Base-by-base conservation (phyloP, 1,284 basidiomycete species). In the Ustilago cynodontis region DNA sequence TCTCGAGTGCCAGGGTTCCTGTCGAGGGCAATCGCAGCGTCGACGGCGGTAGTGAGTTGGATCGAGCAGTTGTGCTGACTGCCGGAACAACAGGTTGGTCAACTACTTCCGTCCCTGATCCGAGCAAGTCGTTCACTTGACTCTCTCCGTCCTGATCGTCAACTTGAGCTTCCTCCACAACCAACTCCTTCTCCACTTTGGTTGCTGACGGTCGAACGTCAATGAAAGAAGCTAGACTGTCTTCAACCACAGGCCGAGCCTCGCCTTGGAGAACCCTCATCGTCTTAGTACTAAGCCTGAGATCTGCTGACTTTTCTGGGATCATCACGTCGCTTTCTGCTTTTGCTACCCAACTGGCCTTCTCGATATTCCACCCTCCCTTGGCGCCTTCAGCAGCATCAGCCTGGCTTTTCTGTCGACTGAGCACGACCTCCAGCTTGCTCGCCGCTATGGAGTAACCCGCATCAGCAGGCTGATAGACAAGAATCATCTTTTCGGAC, bases 271-370 rank as follows among this genome's bases (percentile, higher is more conserved):
- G 10, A 10, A 33, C 26, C 0, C 26, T 20, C 1, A 28, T 0
- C 0, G 41, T 49, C 20, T 53, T 72, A 11, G 70, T 61, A 54
- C 52, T 49, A 8, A 72, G 61, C 37, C 70, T 51, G 47, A 72
- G 20, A 72, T 72, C 70, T 13, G 59, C 56, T 16, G 64, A 54
- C 47, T 60, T 66, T 7, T 72, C 70, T 1, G 70, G 70, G 2
- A 72, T 50, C 65, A 72, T 63, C 60, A 72, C 10, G 22, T 72
- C 70, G 3, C 56, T 41, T 16, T 72, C 60, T 9, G 70, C 70
- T 41, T 57, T 58, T 28, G 39, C 26, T 2, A 61, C 50, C 70
- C 70, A 72, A 14, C 41, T 52, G 5, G 65, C 61, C 11, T 28
- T 9, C 14, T 60, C 37, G 20, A 72, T 31, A 24, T 2, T 22